Percentiles rank a stretch among this genome's conserved stretches.
phyloP scores from a whole-genome alignment of 805 yeast species.

The Myxozyma nipponensis region DNA sequence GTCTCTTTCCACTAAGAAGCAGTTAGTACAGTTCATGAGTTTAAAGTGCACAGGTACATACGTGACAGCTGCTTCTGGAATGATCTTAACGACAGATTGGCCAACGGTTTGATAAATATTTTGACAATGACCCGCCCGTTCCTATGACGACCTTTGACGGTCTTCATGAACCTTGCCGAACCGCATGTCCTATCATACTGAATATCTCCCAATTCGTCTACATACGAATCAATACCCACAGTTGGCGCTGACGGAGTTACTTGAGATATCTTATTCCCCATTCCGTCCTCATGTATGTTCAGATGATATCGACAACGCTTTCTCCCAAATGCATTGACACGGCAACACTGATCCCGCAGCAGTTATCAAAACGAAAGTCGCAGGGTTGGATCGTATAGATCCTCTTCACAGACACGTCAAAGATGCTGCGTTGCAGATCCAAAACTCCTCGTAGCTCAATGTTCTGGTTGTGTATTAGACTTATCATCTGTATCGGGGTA shows the following conservation, averaged over 20 bases:
- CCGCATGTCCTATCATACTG: constrained; percentile 75
- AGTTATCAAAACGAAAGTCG: no score
- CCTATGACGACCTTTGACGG: constrained; percentile 72
- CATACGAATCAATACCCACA: constrained; percentile 83
- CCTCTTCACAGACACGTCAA: no score
- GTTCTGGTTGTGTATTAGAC: no score
- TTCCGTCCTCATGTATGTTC: constrained; percentile 33
- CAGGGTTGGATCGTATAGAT: no score
- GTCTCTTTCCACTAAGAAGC: constrained; percentile 39
- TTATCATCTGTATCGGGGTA: no score
- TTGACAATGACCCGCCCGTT: constrained; percentile 75
- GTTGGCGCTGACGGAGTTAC: constrained; percentile 90
- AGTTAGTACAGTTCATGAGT: constrained; percentile 19
- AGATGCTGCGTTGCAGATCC: no score
- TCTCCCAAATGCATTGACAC: no score
- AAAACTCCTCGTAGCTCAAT: no score
- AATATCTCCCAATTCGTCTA: constrained; percentile 70
- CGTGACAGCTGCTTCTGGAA: constrained; percentile 14
- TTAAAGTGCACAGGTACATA: constrained; percentile 6
- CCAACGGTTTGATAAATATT: constrained; percentile 69
- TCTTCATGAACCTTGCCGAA: constrained; percentile 78
- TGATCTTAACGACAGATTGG: constrained; percentile 26
- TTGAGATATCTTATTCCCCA: constrained; percentile 86
- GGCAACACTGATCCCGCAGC: no score
- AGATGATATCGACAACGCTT: no score